Base-by-base conservation (phyloP, 169 alveolate genomes). In the Plasmodium adleri region DNA sequence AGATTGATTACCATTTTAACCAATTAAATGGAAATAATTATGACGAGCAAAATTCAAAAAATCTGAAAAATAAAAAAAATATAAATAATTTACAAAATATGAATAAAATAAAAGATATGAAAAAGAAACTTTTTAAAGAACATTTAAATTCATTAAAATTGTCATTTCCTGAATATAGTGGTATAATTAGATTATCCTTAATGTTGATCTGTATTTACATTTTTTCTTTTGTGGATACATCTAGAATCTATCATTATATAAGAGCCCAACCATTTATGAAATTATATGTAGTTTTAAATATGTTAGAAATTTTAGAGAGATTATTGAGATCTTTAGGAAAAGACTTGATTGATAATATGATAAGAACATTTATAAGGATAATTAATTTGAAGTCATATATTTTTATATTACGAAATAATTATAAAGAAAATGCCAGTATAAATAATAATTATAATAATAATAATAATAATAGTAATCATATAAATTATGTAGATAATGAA, bases 191-290 rank as follows among this genome's bases (percentile, higher is more conserved):
- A 52, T 91, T 96, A 54, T 72, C 96, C 13, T 94, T 94, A 15
- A 80, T 96, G 10, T 70, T 93, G 64, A 50, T 94, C 50, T 74
- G 96, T 22, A 91, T 95, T 50, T 90, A 76, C n/a, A 93, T 96
- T 28, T 93, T 96, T 64, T 88, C 96, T 67, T 70, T 86, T 47
- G 73, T 96, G 1, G 98, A 96, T 80, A 96, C 96, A 0, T 96
- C 98, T 8, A 71, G 95, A 74, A 94, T 96, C 22, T 96, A 96
- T 68, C 98, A 96, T 88, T 95, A 95, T 75, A 95, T 96, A 12
- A 87, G 98, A 76, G 97, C 97, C 15, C 98, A 96, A 76, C 97
- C 98, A 10, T 89, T 96, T 62, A 74, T 96, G 89, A 96, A 96
- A 80, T 88, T 96, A 20, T 96, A 96, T 88, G 98, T 96, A 20